Conservation (phyloP, 345 rosid species). For the Gossypium sturtianum region DNA sequence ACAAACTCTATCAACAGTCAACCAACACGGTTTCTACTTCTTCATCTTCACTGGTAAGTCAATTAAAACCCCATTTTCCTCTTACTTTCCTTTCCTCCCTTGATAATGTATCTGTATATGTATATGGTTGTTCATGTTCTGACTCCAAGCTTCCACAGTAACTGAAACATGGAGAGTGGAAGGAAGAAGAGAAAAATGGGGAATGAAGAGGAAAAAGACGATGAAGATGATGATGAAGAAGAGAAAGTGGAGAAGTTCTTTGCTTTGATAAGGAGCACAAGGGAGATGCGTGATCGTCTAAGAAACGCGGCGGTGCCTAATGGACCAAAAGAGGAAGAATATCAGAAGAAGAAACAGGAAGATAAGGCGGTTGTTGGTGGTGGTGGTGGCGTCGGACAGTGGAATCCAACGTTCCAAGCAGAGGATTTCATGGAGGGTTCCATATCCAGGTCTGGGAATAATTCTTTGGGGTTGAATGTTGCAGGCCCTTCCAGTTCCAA, state of each 20-base stretch:
- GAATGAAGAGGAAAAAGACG: neutral
- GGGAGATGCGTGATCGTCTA: constrained; percentile 32
- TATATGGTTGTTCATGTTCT: neutral
- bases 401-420: constrained; percentile 43
- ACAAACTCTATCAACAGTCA: neutral
- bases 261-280: constrained; percentile 44
- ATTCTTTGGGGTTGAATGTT: neutral
- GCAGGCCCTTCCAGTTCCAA: constrained; percentile 14
- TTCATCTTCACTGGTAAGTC: neutral
- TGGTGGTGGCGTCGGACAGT: neutral
- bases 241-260: constrained; percentile 53
- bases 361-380: constrained; percentile 3
- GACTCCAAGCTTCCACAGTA: neutral
- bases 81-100: neutral
- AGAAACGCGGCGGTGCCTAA: neutral
- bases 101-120: neutral
- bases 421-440: constrained; percentile 39
- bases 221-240: constrained; percentile 34
- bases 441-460: neutral
- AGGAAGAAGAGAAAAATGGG: constrained; percentile 41
- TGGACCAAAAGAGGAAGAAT: constrained; percentile 7
- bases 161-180: constrained; percentile 28
- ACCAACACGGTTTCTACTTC: constrained; percentile 13
- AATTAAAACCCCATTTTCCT: neutral
- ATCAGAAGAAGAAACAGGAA: constrained; percentile 5